phyloP scores from a whole-genome alignment of 805 yeast genomes.

The Monosporozyma aerobia region DNA sequence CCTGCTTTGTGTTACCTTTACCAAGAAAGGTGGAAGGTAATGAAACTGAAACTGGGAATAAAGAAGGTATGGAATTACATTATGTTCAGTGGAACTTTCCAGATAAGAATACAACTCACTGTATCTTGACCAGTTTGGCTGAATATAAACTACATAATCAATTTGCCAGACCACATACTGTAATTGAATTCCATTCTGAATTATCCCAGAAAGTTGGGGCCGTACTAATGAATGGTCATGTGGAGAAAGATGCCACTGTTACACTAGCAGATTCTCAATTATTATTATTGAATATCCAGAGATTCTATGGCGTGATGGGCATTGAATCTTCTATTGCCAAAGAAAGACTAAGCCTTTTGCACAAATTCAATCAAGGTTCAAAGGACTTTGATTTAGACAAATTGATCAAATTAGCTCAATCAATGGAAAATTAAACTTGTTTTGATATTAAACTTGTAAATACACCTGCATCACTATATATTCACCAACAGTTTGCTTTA shows the following conservation, averaged over 20 bases:
- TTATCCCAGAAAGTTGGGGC: constrained; percentile 48
- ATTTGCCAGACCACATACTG: constrained; percentile 91
- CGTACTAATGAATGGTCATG: constrained; percentile 78
- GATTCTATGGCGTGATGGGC: constrained; percentile 69
- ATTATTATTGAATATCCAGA: constrained; percentile 63
- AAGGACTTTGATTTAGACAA: constrained; percentile 54
- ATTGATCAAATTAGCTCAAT: constrained; percentile 64
- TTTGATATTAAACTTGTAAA: background rate
- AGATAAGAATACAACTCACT: constrained; percentile 75
- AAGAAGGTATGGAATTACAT: constrained; percentile 66
- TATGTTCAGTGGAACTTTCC: constrained; percentile 90
- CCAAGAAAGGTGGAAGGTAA: constrained; percentile 42
- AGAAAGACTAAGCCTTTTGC: constrained; percentile 49
- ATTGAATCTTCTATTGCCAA: constrained; percentile 34
- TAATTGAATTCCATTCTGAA: constrained; percentile 80
- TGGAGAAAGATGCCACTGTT: constrained; percentile 65
- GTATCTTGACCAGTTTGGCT: constrained; percentile 82
- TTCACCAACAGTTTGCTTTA: background rate
- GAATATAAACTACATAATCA: constrained; percentile 87
- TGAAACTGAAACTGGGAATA: constrained; percentile 30
- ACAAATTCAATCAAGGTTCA: constrained; percentile 63
- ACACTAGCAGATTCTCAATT: constrained; percentile 68
- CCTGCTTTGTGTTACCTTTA: constrained; percentile 82
- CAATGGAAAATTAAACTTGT: constrained; percentile 39
- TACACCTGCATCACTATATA: background rate